Evolutionary conservation across 305 asterid species (phyloP), one percentile per base, ranked within the genome.

Genomic region (Fraxinus albicans): DNA sequence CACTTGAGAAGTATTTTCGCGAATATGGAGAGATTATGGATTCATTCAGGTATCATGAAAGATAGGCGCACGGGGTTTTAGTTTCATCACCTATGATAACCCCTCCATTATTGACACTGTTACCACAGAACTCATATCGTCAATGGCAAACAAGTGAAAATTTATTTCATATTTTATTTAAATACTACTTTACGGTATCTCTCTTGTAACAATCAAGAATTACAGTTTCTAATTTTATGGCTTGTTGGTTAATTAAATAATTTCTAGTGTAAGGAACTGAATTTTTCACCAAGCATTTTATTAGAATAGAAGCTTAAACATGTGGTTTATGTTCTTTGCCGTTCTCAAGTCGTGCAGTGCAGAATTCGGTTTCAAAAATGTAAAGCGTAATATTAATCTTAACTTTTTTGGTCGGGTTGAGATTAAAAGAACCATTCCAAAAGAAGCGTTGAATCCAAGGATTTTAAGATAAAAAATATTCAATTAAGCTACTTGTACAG

Each of bases 1-100:
- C 91, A 83, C 93, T 96, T 85, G 95, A 93, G 21, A 92, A 92
- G 89, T 96, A 96, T 87, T 96, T 96, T 83, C 98, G 97, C 80
- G 93, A 96, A 88, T 94, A 96, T 78, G 98, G 98, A 35, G 98
- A 96, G 89, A 96, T 96, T 80, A 96, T 96, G 6, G 97, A 96
- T 84, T 96, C 97, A 21, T 25, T 25, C 27, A 25, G 98, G 93
- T 67, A 96, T 96, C 80, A 94, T 96, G 98, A 96, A 94, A 79
- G 98, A 96, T 82, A 88, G 98, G 70, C 91, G 27, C 27, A 90
- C 81, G 98, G 83, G 98, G 99, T 35, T 96, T 96, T 42, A 96
- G 99, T 72, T 96, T 96, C 86, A 96, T 96, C 53, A 94, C 99
- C 2, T 96, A 91, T 75, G 95, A 93, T 0, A 94, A 93, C 84